Percentiles rank a stretch among this genome's conserved stretches.
Evolutionary conservation across 805 yeast species (phyloP).

Genomic region (Ogataea nitratoaversa): DNA sequence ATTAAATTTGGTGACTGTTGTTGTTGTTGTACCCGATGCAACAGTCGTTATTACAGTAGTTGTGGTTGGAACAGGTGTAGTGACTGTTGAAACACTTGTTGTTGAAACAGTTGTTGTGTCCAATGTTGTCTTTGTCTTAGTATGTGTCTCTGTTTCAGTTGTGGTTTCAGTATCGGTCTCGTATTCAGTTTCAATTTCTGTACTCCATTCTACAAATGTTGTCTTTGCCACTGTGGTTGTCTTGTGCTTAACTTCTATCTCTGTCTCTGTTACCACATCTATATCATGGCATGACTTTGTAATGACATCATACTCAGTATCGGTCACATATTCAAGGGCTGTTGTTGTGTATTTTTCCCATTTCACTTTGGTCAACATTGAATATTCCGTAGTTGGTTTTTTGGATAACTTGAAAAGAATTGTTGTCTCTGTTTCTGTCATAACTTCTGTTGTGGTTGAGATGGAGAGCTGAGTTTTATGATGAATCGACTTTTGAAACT

Average conservation of each 20-base stretch:
- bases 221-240: slow-evolving; percentile 15
- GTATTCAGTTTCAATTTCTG: too few species aligned
- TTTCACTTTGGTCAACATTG: slow-evolving; percentile 15
- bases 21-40: slow-evolving; percentile 7
- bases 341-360: slow-evolving; percentile 16
- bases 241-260: slow-evolving; percentile 8
- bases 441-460: slow-evolving; percentile 10
- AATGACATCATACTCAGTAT: not conserved
- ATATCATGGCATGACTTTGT: slow-evolving; percentile 14
- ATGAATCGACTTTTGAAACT: not conserved
- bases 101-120: slow-evolving; percentile 7
- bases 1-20: slow-evolving; percentile 11
- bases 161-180: slow-evolving; percentile 14
- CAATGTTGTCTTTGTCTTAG: slow-evolving; percentile 7
- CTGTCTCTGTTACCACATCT: slow-evolving; percentile 12
- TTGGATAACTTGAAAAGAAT: slow-evolving; percentile 16
- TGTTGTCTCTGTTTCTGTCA: slow-evolving; percentile 19
- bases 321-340: slow-evolving; percentile 6
- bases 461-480: not conserved
- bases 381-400: slow-evolving; percentile 16
- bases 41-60: slow-evolving; percentile 7
- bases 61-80: slow-evolving; percentile 8
- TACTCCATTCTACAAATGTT: slow-evolving; percentile 14
- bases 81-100: slow-evolving; percentile 5
- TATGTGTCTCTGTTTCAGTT: slow-evolving; percentile 8